A percentile compares a stretch with the other conserved stretches of the same genome.
phyloP scores from a whole-genome alignment of 2,329 filamentous ascomycete species.

The Xylaria sp. region DNA sequence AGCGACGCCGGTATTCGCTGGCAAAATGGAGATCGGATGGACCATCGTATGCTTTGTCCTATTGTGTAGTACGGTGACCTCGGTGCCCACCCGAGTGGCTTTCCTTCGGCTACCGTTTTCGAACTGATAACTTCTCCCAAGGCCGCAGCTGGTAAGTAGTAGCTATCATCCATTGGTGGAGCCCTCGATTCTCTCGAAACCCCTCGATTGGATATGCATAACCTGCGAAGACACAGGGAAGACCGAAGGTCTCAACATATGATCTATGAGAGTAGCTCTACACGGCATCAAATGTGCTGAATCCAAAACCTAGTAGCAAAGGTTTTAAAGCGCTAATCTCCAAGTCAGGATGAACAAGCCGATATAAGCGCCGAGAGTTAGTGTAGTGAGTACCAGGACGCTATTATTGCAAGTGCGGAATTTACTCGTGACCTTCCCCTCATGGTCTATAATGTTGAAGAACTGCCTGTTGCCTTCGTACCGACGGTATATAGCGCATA shows the following conservation, averaged over 20 bases:
- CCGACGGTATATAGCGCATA: conserved; percentile 85
- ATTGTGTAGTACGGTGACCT: conserved; percentile 3
- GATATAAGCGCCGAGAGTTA: conserved; percentile 69
- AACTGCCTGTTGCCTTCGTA: conserved; percentile 95
- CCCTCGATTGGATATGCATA: not conserved
- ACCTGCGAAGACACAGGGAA: not conserved
- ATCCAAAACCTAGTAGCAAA: not conserved
- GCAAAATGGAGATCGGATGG: conserved; percentile 32
- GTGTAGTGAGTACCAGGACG: conserved; percentile 65
- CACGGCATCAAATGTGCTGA: not conserved
- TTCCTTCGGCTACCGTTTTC: not conserved
- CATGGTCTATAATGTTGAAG: conserved; percentile 70
- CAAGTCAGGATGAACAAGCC: conserved; percentile 67
- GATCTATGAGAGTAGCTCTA: not conserved
- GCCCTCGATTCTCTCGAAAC: not conserved
- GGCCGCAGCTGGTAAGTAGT: not conserved
- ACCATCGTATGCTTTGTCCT: conserved; percentile 12
- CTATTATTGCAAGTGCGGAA: conserved; percentile 74
- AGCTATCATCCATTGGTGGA: not conserved
- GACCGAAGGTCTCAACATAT: not conserved
- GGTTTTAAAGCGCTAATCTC: conserved; percentile 52
- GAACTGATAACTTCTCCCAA: not conserved
- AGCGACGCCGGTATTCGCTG: conserved; percentile 31
- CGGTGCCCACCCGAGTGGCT: not conserved
- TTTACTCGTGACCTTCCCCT: conserved; percentile 61